These are phyloP conservation scores for Pisolithus orientalis DNA, from an alignment of 768 basidiomycete genomes.

Conservation along the genomic window DNA sequence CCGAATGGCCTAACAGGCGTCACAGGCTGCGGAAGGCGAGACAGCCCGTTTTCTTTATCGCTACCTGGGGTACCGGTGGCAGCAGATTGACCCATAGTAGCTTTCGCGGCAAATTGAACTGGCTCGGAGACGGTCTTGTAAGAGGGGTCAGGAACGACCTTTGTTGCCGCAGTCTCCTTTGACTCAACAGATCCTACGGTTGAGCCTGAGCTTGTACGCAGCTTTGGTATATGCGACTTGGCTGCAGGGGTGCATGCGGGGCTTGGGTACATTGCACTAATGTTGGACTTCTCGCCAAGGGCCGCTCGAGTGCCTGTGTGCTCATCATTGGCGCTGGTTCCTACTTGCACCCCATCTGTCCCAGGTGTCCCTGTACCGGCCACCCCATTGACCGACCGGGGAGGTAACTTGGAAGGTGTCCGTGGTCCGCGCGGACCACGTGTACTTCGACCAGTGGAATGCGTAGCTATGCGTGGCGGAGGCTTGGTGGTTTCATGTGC, in stretches of 20 bases:
- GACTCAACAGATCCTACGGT: conserved; percentile 18
- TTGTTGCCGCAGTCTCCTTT: conserved; percentile 1
- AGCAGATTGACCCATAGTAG: background rate
- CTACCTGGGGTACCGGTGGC: too few relatives aligned
- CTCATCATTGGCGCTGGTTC: background rate
- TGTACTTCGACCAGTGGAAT: conserved; percentile 18
- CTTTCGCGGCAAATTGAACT: background rate
- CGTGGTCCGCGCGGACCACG: conserved; percentile 42
- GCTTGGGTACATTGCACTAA: conserved; percentile 1
- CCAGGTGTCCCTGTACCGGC: conserved; percentile 19
- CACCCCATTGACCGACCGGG: conserved; percentile 8
- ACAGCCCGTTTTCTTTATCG: conserved; percentile 18
- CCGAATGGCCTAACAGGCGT: conserved; percentile 42
- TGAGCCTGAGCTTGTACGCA: conserved; percentile 22
- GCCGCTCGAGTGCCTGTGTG: background rate
- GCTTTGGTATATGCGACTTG: conserved; percentile 25
- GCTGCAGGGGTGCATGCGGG: conserved; percentile 3
- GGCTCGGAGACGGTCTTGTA: background rate
- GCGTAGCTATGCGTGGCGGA: background rate
- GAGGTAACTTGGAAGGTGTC: conserved; percentile 26
- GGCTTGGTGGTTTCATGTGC: conserved; percentile 1
- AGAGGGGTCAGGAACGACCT: conserved; percentile 2
- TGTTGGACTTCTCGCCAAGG: conserved; percentile 14
- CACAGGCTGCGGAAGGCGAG: conserved; percentile 30
- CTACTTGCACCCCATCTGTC: background rate